Percentiles rank a stretch among this genome's conserved stretches.
Conservation (phyloP, 2,329 filamentous ascomycete species). For the Fusarium continuum region DNA sequence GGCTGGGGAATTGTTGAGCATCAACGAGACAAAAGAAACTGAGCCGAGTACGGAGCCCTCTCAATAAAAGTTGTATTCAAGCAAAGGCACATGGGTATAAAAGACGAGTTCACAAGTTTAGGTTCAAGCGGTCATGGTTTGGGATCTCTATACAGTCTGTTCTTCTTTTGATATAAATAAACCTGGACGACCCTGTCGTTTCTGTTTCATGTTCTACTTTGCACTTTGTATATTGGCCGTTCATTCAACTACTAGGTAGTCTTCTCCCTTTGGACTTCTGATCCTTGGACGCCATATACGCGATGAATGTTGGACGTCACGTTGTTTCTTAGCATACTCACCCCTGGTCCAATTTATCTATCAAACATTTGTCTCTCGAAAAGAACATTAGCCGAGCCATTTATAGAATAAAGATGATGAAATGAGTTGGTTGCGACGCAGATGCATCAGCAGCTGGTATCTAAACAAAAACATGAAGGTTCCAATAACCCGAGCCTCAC, state of each 20-base stretch:
- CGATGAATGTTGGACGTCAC: not conserved
- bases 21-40: conserved; percentile 31
- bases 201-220: not conserved
- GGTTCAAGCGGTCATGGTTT: conserved; percentile 40
- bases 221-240: not conserved
- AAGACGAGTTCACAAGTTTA: conserved; percentile 38
- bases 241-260: too few species aligned
- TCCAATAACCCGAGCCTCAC: conserved; percentile 13
- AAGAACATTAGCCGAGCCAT: too few species aligned
- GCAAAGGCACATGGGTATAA: conserved; percentile 22
- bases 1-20: conserved; percentile 17
- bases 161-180: conserved; percentile 16
- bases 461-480: conserved; percentile 38
- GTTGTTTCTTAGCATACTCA: too few species aligned
- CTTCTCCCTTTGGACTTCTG: too few species aligned
- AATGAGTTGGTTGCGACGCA: conserved; percentile 21
- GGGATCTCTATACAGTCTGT: conserved; percentile 26
- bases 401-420: conserved; percentile 7
- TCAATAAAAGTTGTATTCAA: conserved; percentile 25
- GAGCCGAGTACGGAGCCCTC: conserved; percentile 8
- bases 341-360: too few species aligned
- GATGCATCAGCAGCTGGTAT: conserved; percentile 39
- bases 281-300: too few species aligned
- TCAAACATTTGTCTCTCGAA: too few species aligned
- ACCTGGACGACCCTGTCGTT: not conserved